These are phyloP conservation scores for Cyathus striatus DNA, from an alignment of 768 basidiomycete genomes.

Conservation along the genomic window DNA sequence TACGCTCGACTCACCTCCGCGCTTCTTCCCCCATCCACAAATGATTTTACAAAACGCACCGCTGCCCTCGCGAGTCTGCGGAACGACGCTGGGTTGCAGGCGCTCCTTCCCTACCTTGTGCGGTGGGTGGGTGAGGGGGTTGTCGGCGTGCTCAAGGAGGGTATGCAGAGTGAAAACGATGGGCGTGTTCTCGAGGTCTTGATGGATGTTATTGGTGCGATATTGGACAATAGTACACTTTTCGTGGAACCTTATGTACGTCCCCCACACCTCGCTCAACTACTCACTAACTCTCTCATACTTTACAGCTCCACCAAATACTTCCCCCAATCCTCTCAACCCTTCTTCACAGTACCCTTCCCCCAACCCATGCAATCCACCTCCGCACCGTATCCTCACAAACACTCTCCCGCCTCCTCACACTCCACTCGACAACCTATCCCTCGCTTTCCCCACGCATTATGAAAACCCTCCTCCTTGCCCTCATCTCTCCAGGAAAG, in stretches of 20 bases:
- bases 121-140: constrained; percentile 93
- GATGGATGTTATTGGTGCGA: constrained; percentile 78
- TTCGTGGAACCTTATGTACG: constrained; percentile 96
- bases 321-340: constrained; percentile 90
- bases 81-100: constrained; percentile 86
- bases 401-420: constrained; percentile 76
- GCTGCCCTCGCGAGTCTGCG: constrained; percentile 90
- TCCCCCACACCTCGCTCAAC: constrained; percentile 9
- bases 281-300: too few species aligned
- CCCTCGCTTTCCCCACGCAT: constrained; percentile 84
- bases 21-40: constrained; percentile 65
- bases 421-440: constrained; percentile 83
- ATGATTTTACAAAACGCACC: constrained; percentile 67
- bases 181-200: constrained; percentile 74
- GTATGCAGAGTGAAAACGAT: constrained; percentile 55
- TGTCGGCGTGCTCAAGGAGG: constrained; percentile 55
- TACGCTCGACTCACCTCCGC: constrained; percentile 87
- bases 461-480: constrained; percentile 89
- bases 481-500: constrained; percentile 69
- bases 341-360: constrained; percentile 83
- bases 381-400: constrained; percentile 81
- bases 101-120: constrained; percentile 88
- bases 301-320: constrained; percentile 83
- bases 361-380: constrained; percentile 60
- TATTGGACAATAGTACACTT: constrained; percentile 81